Base-by-base conservation (phyloP, 2,329 filamentous ascomycete genomes). In the Trichoderma koningiopsis region DNA sequence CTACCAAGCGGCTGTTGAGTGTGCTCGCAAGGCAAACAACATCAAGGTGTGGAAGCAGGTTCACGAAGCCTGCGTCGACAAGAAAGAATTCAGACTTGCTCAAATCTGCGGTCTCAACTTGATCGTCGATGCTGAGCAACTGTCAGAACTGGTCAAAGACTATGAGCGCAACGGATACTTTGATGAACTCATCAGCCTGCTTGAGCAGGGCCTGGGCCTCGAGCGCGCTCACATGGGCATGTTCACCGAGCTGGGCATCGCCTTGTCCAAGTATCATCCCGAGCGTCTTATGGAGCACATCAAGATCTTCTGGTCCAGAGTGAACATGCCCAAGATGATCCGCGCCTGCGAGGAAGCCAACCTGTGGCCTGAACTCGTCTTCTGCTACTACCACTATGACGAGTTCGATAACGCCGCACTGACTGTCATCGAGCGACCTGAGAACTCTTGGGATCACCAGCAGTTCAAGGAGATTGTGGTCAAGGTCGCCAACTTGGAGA, bases 41-140 rank as follows among this genome's bases (percentile, higher is more conserved):
- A 94, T 97, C 82, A 97, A 97, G 85, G 96, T 99, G 64, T 99
- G 96, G 96, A 97, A 96, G 83, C 93, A 99, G 82, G 96, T 99
- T 74, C 96, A 98, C 82, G 92, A 93, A 78, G 96, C 95, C 27
- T 99, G 96, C 78, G 92, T 99, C 73, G 89, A 88, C 72, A 99
- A 98, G 89, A 98, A 97, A 85, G 96, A 99, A 80, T 99, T 99
- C 89, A 92, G 95, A 71, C 91, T 99, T 70, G 96, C 96, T 31
- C 96, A 98, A 83, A 99, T 99, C 76, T 99, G 96, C 77, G 96
- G 96, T 86, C 89, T 99, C 71, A 98, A 99, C 84, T 86, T 99
- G 70, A 97, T 99, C 76, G 91, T 99, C 29, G 95, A 99, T 81
- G 96, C 96, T 31, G 96, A 99, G 81, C 96, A 99, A 81, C 86